Conservation (phyloP, 179 eudicot genomes). For the Silene coronaria region DNA sequence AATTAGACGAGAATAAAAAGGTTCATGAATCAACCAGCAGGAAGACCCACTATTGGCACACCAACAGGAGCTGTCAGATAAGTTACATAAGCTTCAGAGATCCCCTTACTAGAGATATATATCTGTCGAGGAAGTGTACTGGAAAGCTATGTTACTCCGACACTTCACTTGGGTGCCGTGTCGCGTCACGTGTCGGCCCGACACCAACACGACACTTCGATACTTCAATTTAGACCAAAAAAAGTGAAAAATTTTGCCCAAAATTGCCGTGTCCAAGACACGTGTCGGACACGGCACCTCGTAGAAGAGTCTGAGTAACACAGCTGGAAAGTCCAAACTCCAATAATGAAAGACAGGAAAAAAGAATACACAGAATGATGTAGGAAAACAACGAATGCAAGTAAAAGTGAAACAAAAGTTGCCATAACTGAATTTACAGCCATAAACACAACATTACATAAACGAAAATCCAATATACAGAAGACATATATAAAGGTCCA, state of each 20-base stretch:
- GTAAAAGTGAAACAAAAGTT: not conserved
- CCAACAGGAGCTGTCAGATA: constrained; percentile 7
- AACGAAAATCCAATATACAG: not conserved
- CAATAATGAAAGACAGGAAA: not conserved
- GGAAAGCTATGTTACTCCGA: too few relatives aligned
- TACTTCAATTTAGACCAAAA: too few relatives aligned
- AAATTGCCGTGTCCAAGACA: too few relatives aligned
- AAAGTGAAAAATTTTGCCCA: too few relatives aligned
- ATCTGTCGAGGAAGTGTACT: too few relatives aligned
- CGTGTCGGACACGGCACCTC: too few relatives aligned
- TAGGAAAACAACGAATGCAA: not conserved
- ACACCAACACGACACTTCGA: too few relatives aligned
- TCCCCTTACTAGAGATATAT: not conserved
- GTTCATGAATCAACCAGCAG: not conserved
- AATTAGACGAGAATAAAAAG: not conserved
- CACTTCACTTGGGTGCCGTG: too few relatives aligned
- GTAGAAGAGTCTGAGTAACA: too few relatives aligned
- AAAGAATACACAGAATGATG: too few relatives aligned
- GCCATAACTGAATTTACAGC: not conserved
- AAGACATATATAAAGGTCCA: not conserved
- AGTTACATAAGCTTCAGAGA: not conserved
- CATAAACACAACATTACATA: not conserved
- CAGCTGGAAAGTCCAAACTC: too few relatives aligned
- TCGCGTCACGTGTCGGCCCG: too few relatives aligned
- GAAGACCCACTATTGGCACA: not conserved